phyloP scores from a whole-genome alignment of 352 stramenopile species.

The Pythium oligandrum region DNA sequence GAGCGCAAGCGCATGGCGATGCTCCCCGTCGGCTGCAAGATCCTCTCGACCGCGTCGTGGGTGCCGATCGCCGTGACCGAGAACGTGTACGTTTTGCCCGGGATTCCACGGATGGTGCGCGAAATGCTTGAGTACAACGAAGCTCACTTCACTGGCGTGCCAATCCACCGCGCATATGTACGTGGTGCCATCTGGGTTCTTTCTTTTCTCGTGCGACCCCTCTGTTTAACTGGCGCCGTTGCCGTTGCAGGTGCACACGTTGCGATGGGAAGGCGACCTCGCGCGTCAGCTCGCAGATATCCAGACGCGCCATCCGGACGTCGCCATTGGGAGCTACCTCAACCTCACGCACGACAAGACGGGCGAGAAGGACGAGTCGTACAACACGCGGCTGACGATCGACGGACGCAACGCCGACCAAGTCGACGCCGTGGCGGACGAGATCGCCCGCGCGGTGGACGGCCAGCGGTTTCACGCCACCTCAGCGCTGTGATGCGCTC shows the following conservation, averaged over 20 bases:
- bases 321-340: slow-evolving; percentile 82
- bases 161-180: slow-evolving; percentile 74
- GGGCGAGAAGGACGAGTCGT: slow-evolving; percentile 43
- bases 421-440: slow-evolving; percentile 45
- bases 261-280: slow-evolving; percentile 64
- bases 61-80: slow-evolving; percentile 70
- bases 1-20: slow-evolving; percentile 72
- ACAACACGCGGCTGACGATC: slow-evolving; percentile 67
- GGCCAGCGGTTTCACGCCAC: slow-evolving; percentile 13
- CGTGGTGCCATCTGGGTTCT: slow-evolving; percentile 9
- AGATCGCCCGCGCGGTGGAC: slow-evolving; percentile 26
- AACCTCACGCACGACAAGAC: slow-evolving; percentile 69
- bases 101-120: slow-evolving; percentile 75
- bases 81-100: slow-evolving; percentile 83
- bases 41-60: slow-evolving; percentile 53
- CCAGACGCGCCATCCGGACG: slow-evolving; percentile 57
- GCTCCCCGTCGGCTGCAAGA: slow-evolving; percentile 52
- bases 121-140: slow-evolving; percentile 81
- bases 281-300: slow-evolving; percentile 54
- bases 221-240: too few relatives aligned
- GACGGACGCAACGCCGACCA: slow-evolving; percentile 48
- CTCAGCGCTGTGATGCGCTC: background rate
- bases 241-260: slow-evolving; percentile 49
- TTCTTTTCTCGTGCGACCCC: slow-evolving; percentile 2
- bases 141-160: slow-evolving; percentile 71